Conservation (phyloP, 257 asterid genomes). For the Solanum appendiculatum region DNA sequence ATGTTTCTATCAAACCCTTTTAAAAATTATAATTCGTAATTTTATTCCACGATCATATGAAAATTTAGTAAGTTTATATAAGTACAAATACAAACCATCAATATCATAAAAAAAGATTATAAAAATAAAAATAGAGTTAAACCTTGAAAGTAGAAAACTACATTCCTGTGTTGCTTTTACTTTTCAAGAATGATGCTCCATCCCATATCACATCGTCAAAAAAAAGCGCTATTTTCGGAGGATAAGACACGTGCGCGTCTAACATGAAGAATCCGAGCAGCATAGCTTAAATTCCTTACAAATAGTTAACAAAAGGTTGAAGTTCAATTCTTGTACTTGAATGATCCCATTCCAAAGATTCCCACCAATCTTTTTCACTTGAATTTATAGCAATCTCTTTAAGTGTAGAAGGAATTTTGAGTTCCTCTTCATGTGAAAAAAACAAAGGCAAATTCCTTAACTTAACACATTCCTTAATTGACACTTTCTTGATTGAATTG, state of each 20-base stretch:
- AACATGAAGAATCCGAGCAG: background rate
- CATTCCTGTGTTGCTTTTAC: background rate
- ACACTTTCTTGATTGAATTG: conserved; percentile 8
- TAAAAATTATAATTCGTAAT: background rate
- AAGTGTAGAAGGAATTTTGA: background rate
- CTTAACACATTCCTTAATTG: background rate
- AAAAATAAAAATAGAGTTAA: background rate
- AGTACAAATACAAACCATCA: background rate
- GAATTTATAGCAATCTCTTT: conserved; percentile 8
- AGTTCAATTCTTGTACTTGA: background rate
- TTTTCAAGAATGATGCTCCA: background rate
- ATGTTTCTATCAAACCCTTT: background rate
- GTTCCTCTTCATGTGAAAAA: background rate
- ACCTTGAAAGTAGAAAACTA: background rate
- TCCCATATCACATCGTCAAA: background rate
- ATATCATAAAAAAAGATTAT: background rate
- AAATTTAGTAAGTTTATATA: background rate
- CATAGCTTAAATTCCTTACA: background rate
- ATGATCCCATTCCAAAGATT: conserved; percentile 15
- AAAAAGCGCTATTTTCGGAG: background rate
- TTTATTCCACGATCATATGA: background rate
- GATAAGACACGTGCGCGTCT: background rate
- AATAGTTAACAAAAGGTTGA: background rate
- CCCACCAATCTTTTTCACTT: conserved; percentile 22
- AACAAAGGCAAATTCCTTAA: conserved; percentile 7